phyloP scores from a whole-genome alignment of 768 basidiomycete species.

The Boletus bicolor region DNA sequence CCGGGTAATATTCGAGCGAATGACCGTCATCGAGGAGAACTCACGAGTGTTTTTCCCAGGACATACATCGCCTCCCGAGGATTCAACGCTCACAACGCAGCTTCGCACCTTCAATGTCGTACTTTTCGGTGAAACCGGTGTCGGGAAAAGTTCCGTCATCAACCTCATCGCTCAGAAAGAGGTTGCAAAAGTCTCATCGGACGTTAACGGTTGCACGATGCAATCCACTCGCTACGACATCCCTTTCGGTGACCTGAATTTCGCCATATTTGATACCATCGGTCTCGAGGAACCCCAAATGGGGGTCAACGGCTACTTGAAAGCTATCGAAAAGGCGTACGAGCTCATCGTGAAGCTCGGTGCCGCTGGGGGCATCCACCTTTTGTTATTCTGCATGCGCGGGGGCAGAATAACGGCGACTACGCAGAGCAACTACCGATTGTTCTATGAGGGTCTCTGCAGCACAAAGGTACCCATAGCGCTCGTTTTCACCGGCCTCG shows the following conservation, averaged over 20 bases:
- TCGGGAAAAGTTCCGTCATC: constrained; percentile 32
- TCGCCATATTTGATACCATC: constrained; percentile 32
- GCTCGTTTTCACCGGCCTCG: constrained; percentile 42
- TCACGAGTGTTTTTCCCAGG: constrained; percentile 8
- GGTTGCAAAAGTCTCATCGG: constrained; percentile 26
- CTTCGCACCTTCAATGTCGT: constrained; percentile 33
- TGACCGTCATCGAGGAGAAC: not conserved
- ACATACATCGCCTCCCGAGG: not conserved
- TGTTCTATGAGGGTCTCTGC: constrained; percentile 42
- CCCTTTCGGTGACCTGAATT: constrained; percentile 19
- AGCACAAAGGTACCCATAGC: constrained; percentile 35
- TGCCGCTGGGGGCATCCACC: constrained; percentile 35
- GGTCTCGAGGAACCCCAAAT: constrained; percentile 34
- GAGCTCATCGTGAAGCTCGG: constrained; percentile 33
- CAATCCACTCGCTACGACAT: constrained; percentile 26
- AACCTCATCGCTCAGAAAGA: constrained; percentile 28
- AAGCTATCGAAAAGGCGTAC: constrained; percentile 29
- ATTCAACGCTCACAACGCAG: not conserved
- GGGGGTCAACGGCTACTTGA: constrained; percentile 27
- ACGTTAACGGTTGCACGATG: constrained; percentile 37
- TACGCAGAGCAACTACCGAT: constrained; percentile 36
- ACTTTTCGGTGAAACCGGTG: constrained; percentile 41
- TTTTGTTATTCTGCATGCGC: constrained; percentile 42
- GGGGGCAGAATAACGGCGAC: constrained; percentile 37
- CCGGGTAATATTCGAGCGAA: constrained; percentile 8